These are phyloP conservation scores for Colletotrichum shisoi DNA, from an alignment of 2,329 filamentous ascomycete genomes.

Conservation along the genomic window DNA sequence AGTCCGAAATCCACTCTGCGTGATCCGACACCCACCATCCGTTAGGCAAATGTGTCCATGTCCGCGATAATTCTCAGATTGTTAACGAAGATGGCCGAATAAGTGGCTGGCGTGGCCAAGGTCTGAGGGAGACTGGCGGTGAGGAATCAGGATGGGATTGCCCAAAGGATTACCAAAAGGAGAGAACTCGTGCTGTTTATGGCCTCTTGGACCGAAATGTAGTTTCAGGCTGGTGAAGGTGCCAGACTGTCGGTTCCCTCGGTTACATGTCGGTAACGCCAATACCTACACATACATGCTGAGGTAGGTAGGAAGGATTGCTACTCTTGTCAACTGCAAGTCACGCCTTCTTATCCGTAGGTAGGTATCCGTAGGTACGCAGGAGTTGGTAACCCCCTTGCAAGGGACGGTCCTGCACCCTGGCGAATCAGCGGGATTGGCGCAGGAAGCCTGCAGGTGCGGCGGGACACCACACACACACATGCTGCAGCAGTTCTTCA, in stretches of 20 bases:
- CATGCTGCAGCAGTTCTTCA: background rate
- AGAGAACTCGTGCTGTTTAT: no score
- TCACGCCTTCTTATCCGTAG: background rate
- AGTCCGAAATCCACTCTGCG: background rate
- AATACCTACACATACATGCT: no score
- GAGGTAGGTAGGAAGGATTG: background rate
- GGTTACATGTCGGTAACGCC: background rate
- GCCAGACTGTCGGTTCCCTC: constrained; percentile 7
- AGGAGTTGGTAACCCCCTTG: background rate
- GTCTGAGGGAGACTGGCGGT: constrained; percentile 10
- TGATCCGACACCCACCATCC: background rate
- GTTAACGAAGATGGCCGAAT: background rate
- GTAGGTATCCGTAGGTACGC: no score
- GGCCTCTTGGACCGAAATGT: background rate
- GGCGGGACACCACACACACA: background rate
- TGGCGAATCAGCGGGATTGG: constrained; percentile 6
- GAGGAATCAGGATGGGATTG: background rate
- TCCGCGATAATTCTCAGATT: background rate
- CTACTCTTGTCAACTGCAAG: background rate
- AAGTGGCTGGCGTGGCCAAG: background rate
- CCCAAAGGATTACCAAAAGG: background rate
- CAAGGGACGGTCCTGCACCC: background rate
- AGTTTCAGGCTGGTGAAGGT: constrained; percentile 7
- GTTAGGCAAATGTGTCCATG: no score
- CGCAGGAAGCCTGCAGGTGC: constrained; percentile 14